phyloP scores from a whole-genome alignment of 768 basidiomycete species.

The Lentinus brumalis region DNA sequence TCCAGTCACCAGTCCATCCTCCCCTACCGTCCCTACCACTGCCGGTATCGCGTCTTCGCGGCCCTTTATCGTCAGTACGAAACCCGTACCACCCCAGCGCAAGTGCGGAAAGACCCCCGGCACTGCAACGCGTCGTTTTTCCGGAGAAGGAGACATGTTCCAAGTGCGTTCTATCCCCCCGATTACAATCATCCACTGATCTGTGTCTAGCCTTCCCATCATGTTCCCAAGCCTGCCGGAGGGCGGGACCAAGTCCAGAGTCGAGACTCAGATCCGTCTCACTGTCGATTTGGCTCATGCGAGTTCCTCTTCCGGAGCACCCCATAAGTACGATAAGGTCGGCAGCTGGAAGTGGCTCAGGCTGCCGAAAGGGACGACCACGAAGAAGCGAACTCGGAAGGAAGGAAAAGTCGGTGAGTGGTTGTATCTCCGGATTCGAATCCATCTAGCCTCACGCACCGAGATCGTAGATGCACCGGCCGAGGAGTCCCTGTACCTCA shows the following conservation, averaged over 20 bases:
- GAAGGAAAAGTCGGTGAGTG: conserved; percentile 76
- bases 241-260: conserved; percentile 84
- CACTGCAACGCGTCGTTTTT: conserved; percentile 62
- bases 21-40: conserved; percentile 1
- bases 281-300: conserved; percentile 77
- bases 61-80: conserved; percentile 42
- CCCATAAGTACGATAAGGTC: conserved; percentile 70
- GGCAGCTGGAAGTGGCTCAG: conserved; percentile 91
- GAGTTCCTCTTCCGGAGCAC: conserved; percentile 58
- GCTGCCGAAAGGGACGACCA: conserved; percentile 78
- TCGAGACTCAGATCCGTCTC: conserved; percentile 93
- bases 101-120: conserved; percentile 57
- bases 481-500: conserved; percentile 71
- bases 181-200: neutral
- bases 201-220: conserved; percentile 63
- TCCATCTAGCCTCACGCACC: conserved; percentile 13
- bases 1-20: conserved; percentile 12
- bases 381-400: conserved; percentile 82
- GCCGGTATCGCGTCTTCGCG: neutral
- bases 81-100: conserved; percentile 68
- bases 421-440: conserved; percentile 6
- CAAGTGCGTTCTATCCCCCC: conserved; percentile 51
- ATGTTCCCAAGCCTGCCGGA: conserved; percentile 83
- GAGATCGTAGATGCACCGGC: conserved; percentile 57
- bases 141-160: conserved; percentile 76